A percentile compares a stretch with the other conserved stretches of the same genome.
These are phyloP conservation scores for Eimeria tenella DNA, from an alignment of 169 alveolate genomes.

Conservation along the genomic window DNA sequence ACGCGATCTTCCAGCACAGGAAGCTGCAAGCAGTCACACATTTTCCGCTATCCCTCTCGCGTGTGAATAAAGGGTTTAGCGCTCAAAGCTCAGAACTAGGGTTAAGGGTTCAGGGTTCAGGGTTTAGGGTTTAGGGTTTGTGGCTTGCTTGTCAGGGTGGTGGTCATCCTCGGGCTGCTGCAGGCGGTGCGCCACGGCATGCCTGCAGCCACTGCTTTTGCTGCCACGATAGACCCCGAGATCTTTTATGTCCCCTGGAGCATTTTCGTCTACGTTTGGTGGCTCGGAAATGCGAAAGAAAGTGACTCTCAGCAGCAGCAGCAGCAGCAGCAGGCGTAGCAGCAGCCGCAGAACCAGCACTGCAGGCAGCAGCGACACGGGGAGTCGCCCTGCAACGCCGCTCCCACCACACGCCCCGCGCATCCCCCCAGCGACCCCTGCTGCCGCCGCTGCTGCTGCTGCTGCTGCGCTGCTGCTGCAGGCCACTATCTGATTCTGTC, in stretches of 20 bases:
- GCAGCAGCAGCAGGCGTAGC: background rate
- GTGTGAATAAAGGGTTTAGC: too few relatives aligned
- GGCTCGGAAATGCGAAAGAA: slow-evolving; percentile 69
- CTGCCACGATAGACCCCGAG: slow-evolving; percentile 76
- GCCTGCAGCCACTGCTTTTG: slow-evolving; percentile 76
- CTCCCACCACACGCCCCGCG: background rate
- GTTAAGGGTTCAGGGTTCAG: background rate
- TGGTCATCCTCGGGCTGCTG: slow-evolving; percentile 70
- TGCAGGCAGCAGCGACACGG: background rate
- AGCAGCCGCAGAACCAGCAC: background rate
- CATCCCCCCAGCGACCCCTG: background rate
- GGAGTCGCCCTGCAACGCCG: background rate
- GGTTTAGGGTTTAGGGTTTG: background rate
- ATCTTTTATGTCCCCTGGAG: slow-evolving; percentile 74
- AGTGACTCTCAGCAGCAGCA: slow-evolving; percentile 7
- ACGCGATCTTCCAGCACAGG: background rate
- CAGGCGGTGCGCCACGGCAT: slow-evolving; percentile 68
- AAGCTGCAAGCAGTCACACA: background rate
- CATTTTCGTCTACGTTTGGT: slow-evolving; percentile 59
- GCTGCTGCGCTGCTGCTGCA: slow-evolving; percentile 21
- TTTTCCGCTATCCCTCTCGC: too few relatives aligned
- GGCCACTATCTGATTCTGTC: slow-evolving; percentile 52
- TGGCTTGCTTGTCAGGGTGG: slow-evolving; percentile 30
- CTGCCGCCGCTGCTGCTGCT: background rate
- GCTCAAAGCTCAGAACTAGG: too few relatives aligned